Percentiles rank a stretch among this genome's conserved stretches.
Evolutionary conservation across 2,329 filamentous ascomycete genomes (phyloP).

Genomic region (Colletotrichum magnum): DNA sequence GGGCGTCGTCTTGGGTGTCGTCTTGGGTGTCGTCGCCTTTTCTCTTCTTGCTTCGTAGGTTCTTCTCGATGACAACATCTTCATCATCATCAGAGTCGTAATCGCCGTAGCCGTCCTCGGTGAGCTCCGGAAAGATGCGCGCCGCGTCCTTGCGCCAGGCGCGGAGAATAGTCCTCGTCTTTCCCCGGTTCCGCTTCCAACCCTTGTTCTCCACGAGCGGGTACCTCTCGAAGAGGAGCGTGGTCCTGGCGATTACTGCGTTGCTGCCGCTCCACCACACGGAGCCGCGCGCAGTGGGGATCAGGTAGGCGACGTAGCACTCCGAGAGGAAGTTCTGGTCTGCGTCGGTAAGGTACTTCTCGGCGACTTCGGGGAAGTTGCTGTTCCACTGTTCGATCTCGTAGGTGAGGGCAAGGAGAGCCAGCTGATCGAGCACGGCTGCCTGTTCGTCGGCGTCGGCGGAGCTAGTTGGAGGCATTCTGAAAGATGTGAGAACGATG

Average conservation of each 20-base stretch:
- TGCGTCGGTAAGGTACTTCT: background rate
- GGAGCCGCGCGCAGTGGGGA: constrained; percentile 12
- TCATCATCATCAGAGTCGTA: background rate
- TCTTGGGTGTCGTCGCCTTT: background rate
- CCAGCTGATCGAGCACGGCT: constrained; percentile 7
- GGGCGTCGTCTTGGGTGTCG: background rate
- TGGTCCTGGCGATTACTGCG: background rate
- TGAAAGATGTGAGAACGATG: background rate
- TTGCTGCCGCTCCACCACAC: constrained; percentile 33
- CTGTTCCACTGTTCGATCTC: constrained; percentile 24
- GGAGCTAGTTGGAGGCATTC: constrained; percentile 8
- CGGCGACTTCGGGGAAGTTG: background rate
- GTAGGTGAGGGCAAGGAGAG: constrained; percentile 24
- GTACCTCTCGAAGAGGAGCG: constrained; percentile 4
- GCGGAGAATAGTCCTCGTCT: constrained; percentile 13
- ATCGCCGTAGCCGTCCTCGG: background rate
- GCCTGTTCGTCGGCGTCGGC: background rate
- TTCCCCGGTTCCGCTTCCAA: constrained; percentile 6
- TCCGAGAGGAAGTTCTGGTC: constrained; percentile 16
- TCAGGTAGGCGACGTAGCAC: constrained; percentile 15
- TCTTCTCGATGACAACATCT: background rate
- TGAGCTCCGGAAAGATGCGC: constrained; percentile 14
- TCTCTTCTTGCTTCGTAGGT: constrained; percentile 7
- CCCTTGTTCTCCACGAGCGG: background rate
- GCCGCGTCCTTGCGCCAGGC: constrained; percentile 28